These are phyloP conservation scores for Thelonectria olida DNA, from an alignment of 2,329 filamentous ascomycete genomes.

Conservation along the genomic window DNA sequence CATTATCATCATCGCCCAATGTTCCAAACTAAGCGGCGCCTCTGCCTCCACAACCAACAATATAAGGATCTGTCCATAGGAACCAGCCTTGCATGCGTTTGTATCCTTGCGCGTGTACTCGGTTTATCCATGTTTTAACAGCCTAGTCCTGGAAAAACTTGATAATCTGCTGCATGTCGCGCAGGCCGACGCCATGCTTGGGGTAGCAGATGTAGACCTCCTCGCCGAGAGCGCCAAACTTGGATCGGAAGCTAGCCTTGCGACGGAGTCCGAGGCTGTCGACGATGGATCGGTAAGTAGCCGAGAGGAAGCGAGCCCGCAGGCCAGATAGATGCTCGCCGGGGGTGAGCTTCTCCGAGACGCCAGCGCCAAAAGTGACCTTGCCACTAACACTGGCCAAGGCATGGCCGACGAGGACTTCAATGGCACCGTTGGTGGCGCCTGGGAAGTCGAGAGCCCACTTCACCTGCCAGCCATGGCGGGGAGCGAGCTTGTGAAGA, in stretches of 20 bases:
- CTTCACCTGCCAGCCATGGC: constrained; percentile 92
- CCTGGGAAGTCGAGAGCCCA: constrained; percentile 94
- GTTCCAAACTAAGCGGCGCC: background rate
- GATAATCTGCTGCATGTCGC: constrained; percentile 85
- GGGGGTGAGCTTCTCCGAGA: constrained; percentile 75
- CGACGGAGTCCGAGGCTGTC: constrained; percentile 83
- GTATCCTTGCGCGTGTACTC: background rate
- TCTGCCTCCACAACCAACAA: background rate
- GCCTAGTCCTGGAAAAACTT: constrained; percentile 84
- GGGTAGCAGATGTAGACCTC: constrained; percentile 92
- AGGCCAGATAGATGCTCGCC: constrained; percentile 85
- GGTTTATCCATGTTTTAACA: background rate
- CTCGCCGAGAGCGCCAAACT: constrained; percentile 86
- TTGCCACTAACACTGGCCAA: constrained; percentile 61
- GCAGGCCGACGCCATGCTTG: constrained; percentile 82
- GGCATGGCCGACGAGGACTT: constrained; percentile 79
- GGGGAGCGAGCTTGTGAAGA: constrained; percentile 80
- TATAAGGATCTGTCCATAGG: background rate
- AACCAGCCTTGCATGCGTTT: background rate
- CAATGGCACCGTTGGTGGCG: constrained; percentile 86
- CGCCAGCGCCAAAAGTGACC: constrained; percentile 90
- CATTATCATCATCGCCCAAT: background rate
- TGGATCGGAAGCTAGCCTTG: constrained; percentile 90
- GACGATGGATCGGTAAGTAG: constrained; percentile 83
- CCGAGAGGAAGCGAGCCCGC: constrained; percentile 81